Base-by-base conservation (phyloP, 306 rosid genomes). In the Sesbania bispinosa region DNA sequence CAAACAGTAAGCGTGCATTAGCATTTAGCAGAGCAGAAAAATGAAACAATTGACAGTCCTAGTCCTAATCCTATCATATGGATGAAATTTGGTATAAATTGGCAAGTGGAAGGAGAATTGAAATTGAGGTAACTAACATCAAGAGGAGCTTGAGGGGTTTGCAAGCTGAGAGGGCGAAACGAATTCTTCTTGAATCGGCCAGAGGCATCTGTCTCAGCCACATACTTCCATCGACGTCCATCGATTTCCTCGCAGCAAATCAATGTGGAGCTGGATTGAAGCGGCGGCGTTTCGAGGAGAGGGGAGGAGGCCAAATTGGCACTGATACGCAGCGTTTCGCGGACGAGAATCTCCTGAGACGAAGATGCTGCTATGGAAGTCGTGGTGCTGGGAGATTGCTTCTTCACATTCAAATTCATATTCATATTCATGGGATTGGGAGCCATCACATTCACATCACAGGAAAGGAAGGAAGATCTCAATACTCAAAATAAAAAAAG, bases 191-290 rank as follows among this genome's bases (percentile, higher is more conserved):
- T 87, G 82, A 82, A 87, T 61, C 53, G 69, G 35, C 86, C 86
- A 10, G 60, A 55, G 0, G 78, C 71, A 66, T 87, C 89, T 2
- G 76, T 77, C 21, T 91, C 97, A 0, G 95, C 95, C 2, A 94
- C 88, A 77, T 94, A 91, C 36, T 83, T 85, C 97, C 97, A 94
- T 33, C 91, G 77, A 2, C 96, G 91, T 10, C 99, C 97, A 26
- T 94, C 95, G 57, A 94, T 60, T 81, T 94, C 93, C 78, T 94
- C 99, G 76, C 83, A 87, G 85, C 97, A 94, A 50, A 94, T 89
- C 78, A 85, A 75, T 30, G 83, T 70, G 58, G 80, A 43, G 75
- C 76, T 29, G 6, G 79, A 39, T 19, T 38, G 6, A 30, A 30
- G 46, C 16, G 55, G 67, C 3, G 74, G 48, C 1, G 75, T 27